phyloP scores from a whole-genome alignment of 257 asterid species.

The Przewalskia tangutica region DNA sequence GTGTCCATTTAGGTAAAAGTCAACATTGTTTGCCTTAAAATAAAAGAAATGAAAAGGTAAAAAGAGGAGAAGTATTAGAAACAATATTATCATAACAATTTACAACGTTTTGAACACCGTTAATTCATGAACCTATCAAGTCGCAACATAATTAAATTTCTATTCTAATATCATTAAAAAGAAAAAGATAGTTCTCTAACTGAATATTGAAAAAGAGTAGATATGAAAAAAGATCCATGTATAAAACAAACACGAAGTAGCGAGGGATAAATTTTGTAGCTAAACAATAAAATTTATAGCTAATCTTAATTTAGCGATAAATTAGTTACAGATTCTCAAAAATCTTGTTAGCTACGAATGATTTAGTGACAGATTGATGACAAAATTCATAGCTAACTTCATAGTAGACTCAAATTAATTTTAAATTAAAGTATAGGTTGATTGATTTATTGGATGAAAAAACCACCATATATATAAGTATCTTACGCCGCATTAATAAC shows the following conservation, averaged over 20 bases:
- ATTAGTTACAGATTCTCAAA: neutral
- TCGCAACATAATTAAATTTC: neutral
- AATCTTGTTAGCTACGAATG: neutral
- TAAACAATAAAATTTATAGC: neutral
- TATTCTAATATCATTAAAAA: neutral
- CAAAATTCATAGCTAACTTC: neutral
- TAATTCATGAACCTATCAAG: too few relatives aligned
- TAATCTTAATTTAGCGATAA: neutral
- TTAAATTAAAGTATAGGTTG: too few relatives aligned
- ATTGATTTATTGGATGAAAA: too few relatives aligned
- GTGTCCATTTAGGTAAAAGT: conserved; percentile 72
- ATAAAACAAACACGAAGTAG: neutral
- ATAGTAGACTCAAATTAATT: too few relatives aligned
- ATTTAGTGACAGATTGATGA: neutral
- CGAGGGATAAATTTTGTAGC: neutral
- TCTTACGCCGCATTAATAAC: too few relatives aligned
- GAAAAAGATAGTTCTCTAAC: neutral
- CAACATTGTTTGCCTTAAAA: conserved; percentile 53
- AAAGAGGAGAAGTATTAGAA: neutral
- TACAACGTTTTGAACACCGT: neutral
- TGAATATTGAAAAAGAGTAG: neutral
- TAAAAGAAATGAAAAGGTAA: too few relatives aligned
- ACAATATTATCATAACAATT: neutral
- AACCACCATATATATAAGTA: too few relatives aligned
- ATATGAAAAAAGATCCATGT: neutral